These are phyloP conservation scores for Somion occarium DNA, from an alignment of 1,284 basidiomycete genomes.

Conservation along the genomic window DNA sequence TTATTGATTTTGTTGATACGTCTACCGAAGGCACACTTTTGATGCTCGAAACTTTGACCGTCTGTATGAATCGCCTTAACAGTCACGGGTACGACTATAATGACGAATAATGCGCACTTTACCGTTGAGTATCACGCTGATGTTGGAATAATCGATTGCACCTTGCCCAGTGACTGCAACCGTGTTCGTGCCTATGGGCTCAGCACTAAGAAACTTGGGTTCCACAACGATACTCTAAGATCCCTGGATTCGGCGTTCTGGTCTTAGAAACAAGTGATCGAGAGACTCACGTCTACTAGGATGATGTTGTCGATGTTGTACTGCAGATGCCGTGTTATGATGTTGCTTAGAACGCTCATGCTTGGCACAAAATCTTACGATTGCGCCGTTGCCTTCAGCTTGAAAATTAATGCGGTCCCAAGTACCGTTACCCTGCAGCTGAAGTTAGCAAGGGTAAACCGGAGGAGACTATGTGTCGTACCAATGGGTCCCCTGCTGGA, in stretches of 20 bases:
- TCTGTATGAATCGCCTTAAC: conserved; percentile 17
- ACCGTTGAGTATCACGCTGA: conserved; percentile 36
- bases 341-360: not conserved
- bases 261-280: conserved; percentile 26
- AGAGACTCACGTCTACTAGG: conserved; percentile 26
- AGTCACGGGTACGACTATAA: not conserved
- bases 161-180: conserved; percentile 44
- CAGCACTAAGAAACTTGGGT: conserved; percentile 44
- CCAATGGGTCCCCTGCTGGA: conserved; percentile 29
- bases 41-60: conserved; percentile 27
- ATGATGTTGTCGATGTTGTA: conserved; percentile 46
- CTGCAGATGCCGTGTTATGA: conserved; percentile 23
- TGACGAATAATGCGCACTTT: conserved; percentile 12
- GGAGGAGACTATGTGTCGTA: conserved; percentile 18
- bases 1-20: conserved; percentile 40
- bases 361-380: conserved; percentile 3
- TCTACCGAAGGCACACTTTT: conserved; percentile 37
- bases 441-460: not conserved
- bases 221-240: conserved; percentile 30
- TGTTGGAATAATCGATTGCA: conserved; percentile 34
- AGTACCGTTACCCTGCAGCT: conserved; percentile 30
- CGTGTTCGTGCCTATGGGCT: conserved; percentile 40
- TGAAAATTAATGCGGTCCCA: conserved; percentile 48
- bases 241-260: not conserved
- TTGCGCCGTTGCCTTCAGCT: conserved; percentile 38